Conservation (phyloP, 2,329 filamentous ascomycete species). For the Penicillium sp. region DNA sequence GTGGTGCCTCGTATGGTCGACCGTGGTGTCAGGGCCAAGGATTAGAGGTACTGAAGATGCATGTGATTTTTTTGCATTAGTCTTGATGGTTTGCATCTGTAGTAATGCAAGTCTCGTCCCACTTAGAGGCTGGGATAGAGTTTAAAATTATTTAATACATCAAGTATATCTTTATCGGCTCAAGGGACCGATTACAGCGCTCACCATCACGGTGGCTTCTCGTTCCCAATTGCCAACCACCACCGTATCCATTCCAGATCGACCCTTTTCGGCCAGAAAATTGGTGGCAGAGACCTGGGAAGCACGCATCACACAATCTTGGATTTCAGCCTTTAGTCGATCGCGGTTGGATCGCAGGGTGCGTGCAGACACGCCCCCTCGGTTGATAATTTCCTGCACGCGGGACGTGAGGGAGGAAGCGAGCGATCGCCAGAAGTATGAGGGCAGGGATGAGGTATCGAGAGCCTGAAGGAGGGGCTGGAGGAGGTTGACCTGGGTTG, state of each 20-base stretch:
- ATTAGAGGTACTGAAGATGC: background rate
- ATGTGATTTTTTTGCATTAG: background rate
- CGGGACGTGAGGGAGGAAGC: slow-evolving; percentile 73
- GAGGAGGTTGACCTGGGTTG: slow-evolving; percentile 57
- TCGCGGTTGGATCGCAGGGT: slow-evolving; percentile 76
- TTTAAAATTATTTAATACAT: background rate
- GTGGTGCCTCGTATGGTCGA: background rate
- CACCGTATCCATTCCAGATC: slow-evolving; percentile 46
- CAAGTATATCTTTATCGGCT: slow-evolving; percentile 24
- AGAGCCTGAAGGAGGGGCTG: slow-evolving; percentile 72
- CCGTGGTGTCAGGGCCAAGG: background rate
- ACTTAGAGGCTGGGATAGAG: background rate
- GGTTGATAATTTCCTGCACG: slow-evolving; percentile 79
- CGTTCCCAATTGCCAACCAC: slow-evolving; percentile 71
- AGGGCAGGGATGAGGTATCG: slow-evolving; percentile 82
- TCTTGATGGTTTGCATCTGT: background rate
- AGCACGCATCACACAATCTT: slow-evolving; percentile 79
- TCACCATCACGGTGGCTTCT: slow-evolving; percentile 93
- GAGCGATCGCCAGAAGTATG: slow-evolving; percentile 91
- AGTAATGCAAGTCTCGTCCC: background rate
- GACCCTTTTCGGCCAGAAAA: slow-evolving; percentile 46
- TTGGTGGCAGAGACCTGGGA: slow-evolving; percentile 64
- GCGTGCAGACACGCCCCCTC: slow-evolving; percentile 80
- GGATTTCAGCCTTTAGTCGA: slow-evolving; percentile 72
- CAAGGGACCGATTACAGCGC: slow-evolving; percentile 69